Percentiles rank a stretch among this genome's conserved stretches.
Conservation (phyloP, 805 yeast genomes). For the Candida koratica region DNA sequence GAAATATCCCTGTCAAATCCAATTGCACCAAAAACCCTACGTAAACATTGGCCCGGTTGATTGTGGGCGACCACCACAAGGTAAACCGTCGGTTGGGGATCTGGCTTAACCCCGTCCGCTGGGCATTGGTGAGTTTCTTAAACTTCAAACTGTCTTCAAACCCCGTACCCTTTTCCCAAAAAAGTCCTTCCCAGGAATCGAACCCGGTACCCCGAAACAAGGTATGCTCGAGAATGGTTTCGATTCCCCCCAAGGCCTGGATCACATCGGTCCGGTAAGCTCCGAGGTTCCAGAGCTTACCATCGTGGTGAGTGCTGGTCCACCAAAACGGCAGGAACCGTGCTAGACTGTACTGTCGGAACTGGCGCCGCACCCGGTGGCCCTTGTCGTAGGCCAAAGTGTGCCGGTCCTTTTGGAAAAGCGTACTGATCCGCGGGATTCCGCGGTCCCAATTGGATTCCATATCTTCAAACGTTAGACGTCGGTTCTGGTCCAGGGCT, state of each 20-base stretch:
- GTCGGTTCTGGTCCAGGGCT: slow-evolving; percentile 78
- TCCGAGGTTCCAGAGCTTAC: slow-evolving; percentile 89
- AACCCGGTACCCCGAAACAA: slow-evolving; percentile 96
- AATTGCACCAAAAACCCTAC: slow-evolving; percentile 96
- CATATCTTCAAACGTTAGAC: slow-evolving; percentile 87
- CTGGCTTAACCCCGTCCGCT: slow-evolving; percentile 93
- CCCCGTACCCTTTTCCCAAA: slow-evolving; percentile 98
- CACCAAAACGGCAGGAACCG: slow-evolving; percentile 93
- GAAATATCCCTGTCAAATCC: slow-evolving; percentile 92
- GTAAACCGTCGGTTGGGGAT: slow-evolving; percentile 97
- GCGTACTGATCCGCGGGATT: slow-evolving; percentile 89
- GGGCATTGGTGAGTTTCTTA: slow-evolving; percentile 94
- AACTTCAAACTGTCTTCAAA: slow-evolving; percentile 95
- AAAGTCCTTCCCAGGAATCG: slow-evolving; percentile 96
- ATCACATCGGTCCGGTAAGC: slow-evolving; percentile 94
- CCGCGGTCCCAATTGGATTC: slow-evolving; percentile 97
- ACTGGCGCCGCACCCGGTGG: slow-evolving; percentile 76
- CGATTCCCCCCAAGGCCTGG: slow-evolving; percentile 96
- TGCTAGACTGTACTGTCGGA: slow-evolving; percentile 66
- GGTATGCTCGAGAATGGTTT: slow-evolving; percentile 92
- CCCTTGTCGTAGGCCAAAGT: slow-evolving; percentile 95
- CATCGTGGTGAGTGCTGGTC: slow-evolving; percentile 91
- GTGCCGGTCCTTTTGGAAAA: slow-evolving; percentile 92
- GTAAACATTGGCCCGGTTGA: slow-evolving; percentile 94
- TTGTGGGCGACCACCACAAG: slow-evolving; percentile 99